These are phyloP conservation scores for Cutaneotrichosporon sp. DNA, from an alignment of 1,284 basidiomycete genomes.

Conservation along the genomic window DNA sequence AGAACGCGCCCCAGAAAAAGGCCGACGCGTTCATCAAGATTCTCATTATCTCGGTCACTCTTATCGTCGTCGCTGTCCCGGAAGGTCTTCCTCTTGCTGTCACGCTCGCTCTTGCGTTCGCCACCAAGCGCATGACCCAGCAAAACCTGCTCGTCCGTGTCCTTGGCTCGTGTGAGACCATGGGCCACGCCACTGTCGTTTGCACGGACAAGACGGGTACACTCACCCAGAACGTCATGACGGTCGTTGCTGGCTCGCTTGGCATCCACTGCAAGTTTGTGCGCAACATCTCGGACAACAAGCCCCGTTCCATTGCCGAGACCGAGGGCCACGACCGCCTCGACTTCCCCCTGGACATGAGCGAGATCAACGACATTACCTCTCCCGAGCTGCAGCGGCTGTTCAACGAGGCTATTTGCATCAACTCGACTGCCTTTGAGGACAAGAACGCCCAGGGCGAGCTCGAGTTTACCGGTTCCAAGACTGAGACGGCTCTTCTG, in stretches of 20 bases:
- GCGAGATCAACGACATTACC: conserved; percentile 61
- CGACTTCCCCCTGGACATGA: conserved; percentile 82
- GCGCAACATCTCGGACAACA: conserved; percentile 67
- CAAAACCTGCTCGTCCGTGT: conserved; percentile 93
- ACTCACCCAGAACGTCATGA: conserved; percentile 90
- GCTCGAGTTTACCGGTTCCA: conserved; percentile 77
- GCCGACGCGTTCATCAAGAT: conserved; percentile 60
- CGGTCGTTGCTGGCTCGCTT: conserved; percentile 89
- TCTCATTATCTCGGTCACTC: conserved; percentile 62
- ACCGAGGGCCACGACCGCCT: conserved; percentile 42
- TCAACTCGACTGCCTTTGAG: conserved; percentile 96
- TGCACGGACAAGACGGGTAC: conserved; percentile 91
- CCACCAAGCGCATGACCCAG: conserved; percentile 93
- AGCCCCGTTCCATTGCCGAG: conserved; percentile 66
- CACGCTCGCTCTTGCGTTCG: conserved; percentile 91
- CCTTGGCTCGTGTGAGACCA: conserved; percentile 93
- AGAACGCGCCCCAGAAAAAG: conserved; percentile 64
- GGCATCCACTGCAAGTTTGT: conserved; percentile 94
- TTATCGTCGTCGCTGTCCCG: conserved; percentile 94
- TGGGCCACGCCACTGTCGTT: conserved; percentile 94
- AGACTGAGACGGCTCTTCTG: conserved; percentile 92
- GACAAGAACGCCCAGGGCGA: conserved; percentile 66
- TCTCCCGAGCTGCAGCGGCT: conserved; percentile 61
- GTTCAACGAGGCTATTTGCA: conserved; percentile 78
- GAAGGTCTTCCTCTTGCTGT: conserved; percentile 96